These are phyloP conservation scores for Metschnikowia anglica DNA, from an alignment of 805 yeast genomes.

Conservation along the genomic window DNA sequence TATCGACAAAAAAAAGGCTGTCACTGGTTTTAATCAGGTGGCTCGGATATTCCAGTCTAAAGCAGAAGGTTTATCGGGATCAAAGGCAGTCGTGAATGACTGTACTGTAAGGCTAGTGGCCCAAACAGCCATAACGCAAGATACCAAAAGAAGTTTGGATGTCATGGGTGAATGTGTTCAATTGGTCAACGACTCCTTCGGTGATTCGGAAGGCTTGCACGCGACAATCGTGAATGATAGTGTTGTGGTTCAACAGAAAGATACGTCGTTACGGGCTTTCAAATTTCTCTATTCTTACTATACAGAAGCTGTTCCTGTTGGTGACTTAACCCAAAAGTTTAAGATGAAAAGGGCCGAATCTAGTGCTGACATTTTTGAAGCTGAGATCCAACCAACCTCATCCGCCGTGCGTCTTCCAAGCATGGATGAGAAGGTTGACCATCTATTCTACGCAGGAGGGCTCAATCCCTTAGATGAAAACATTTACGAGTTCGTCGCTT, in stretches of 20 bases:
- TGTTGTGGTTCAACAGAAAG: constrained; percentile 68
- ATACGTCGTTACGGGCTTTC: constrained; percentile 56
- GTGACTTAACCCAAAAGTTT: constrained; percentile 25
- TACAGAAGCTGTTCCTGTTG: constrained; percentile 21
- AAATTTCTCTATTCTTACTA: constrained; percentile 47
- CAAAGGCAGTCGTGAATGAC: constrained; percentile 69
- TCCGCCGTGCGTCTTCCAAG: constrained; percentile 12
- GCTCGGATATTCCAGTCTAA: constrained; percentile 54
- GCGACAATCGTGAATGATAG: constrained; percentile 71
- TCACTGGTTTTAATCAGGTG: constrained; percentile 60
- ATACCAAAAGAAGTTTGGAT: constrained; percentile 60
- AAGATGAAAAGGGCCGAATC: constrained; percentile 23
- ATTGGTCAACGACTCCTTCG: constrained; percentile 75
- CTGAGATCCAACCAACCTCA: constrained; percentile 1
- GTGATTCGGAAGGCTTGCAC: constrained; percentile 52
- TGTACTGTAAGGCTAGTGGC: constrained; percentile 76
- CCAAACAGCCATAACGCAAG: constrained; percentile 60
- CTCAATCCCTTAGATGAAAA: constrained; percentile 70
- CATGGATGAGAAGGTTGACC: constrained; percentile 7
- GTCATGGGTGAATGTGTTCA: constrained; percentile 83
- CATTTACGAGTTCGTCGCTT: constrained; percentile 53
- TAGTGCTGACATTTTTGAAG: constrained; percentile 9
- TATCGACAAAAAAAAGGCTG: constrained; percentile 48
- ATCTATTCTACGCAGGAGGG: constrained; percentile 59
- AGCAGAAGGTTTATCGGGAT: constrained; percentile 78